These are phyloP conservation scores for Heliamphora pulchella DNA, from an alignment of 179 eudicot species.

Conservation along the genomic window DNA sequence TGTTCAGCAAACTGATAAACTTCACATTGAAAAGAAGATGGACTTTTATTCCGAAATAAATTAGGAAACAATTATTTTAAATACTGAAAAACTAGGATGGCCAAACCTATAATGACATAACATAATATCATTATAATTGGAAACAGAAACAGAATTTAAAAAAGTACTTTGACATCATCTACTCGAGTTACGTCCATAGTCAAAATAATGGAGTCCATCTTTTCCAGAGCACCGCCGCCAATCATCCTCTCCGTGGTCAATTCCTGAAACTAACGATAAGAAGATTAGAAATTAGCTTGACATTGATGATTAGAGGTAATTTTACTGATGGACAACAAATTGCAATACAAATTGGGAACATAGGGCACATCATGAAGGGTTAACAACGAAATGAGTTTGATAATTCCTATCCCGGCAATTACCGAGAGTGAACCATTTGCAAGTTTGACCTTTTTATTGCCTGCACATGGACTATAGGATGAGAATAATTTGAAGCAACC, in stretches of 20 bases:
- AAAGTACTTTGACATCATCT: not conserved
- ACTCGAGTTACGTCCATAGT: not conserved
- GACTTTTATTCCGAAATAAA: not conserved
- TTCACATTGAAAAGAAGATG: not conserved
- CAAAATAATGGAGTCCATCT: not conserved
- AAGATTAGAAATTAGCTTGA: not conserved
- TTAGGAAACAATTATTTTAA: not conserved
- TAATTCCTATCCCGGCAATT: not conserved
- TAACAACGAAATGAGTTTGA: not conserved
- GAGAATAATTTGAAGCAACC: not conserved
- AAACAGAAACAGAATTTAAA: not conserved
- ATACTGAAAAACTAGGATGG: not conserved
- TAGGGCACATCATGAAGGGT: not conserved
- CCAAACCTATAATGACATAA: not conserved
- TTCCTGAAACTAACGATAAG: conserved; percentile 7
- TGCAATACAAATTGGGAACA: not conserved
- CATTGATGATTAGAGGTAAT: not conserved
- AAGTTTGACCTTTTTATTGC: not conserved
- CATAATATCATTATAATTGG: not conserved
- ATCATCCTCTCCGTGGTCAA: conserved; percentile 5
- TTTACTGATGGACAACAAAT: not conserved
- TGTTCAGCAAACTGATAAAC: not conserved
- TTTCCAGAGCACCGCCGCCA: conserved; percentile 13
- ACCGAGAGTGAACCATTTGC: not conserved
- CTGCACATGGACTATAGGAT: not conserved